phyloP scores from a whole-genome alignment of 129 eudicot genomes.

The Oenanthe sinensis region DNA sequence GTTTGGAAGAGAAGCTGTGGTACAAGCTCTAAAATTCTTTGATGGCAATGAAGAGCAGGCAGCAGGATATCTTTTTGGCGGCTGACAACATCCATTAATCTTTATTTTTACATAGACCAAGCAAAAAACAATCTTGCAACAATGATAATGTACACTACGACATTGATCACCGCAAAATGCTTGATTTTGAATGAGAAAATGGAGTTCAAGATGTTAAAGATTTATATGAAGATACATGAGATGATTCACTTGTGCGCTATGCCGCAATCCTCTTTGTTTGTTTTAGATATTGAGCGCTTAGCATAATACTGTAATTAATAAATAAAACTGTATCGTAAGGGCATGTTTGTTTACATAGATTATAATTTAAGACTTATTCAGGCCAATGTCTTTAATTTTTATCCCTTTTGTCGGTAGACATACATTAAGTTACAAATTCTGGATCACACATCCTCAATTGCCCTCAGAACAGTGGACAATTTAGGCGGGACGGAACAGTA shows the following conservation, averaged over 20 bases:
- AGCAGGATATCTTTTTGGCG: slow-evolving; percentile 80
- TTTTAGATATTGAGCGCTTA: not conserved
- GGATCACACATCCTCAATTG: not conserved
- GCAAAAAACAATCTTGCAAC: not conserved
- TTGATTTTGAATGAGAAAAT: not conserved
- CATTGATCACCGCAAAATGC: not conserved
- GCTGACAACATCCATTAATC: slow-evolving; percentile 21
- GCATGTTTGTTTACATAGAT: not conserved
- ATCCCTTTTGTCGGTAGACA: not conserved
- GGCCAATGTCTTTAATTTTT: not conserved
- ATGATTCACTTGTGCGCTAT: not conserved
- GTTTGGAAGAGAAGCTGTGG: slow-evolving; percentile 66
- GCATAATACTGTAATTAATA: not conserved
- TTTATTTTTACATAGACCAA: not conserved
- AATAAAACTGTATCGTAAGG: not conserved
- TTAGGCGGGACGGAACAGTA: not conserved
- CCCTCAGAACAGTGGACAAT: not conserved
- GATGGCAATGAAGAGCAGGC: slow-evolving; percentile 94
- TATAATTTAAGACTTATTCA: not conserved
- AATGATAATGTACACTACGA: not conserved
- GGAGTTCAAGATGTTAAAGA: not conserved
- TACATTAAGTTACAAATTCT: not conserved
- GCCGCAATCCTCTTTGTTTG: not conserved
- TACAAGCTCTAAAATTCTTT: slow-evolving; percentile 63
- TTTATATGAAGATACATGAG: not conserved